phyloP scores from a whole-genome alignment of 208 protist species.

The Leishmania aethiopica region DNA sequence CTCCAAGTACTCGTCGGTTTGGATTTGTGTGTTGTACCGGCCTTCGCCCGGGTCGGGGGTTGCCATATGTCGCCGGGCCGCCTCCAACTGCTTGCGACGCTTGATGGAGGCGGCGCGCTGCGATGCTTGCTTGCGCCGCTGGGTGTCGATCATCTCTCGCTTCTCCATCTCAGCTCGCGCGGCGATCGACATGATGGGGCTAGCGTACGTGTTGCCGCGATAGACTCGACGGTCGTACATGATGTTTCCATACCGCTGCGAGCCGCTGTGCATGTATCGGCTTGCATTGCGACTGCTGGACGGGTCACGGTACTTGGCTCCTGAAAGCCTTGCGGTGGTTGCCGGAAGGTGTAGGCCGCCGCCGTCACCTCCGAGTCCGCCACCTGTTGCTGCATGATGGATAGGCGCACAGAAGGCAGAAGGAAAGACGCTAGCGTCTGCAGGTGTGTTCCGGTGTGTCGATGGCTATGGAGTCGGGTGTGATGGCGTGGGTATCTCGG shows the following conservation, averaged over 20 bases:
- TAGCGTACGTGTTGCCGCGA: slow-evolving; percentile 95
- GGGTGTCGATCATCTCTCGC: slow-evolving; percentile 57
- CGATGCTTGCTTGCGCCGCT: slow-evolving; percentile 66
- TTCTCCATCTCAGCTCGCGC: slow-evolving; percentile 73
- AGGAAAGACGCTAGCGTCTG: not conserved
- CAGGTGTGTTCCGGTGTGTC: not conserved
- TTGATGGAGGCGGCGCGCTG: slow-evolving; percentile 67
- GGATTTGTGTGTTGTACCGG: slow-evolving; percentile 93
- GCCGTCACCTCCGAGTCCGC: slow-evolving; percentile 40
- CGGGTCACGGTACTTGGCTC: slow-evolving; percentile 86
- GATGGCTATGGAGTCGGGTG: not conserved
- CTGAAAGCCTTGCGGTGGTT: slow-evolving; percentile 82
- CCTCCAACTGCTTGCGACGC: slow-evolving; percentile 65
- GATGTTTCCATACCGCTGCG: slow-evolving; percentile 91
- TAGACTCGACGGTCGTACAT: slow-evolving; percentile 96
- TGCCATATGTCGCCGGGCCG: slow-evolving; percentile 54
- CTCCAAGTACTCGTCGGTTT: slow-evolving; percentile 97
- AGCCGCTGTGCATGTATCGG: slow-evolving; percentile 3
- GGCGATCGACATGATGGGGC: slow-evolving; percentile 81
- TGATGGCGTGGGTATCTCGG: not conserved
- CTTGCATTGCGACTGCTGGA: slow-evolving; percentile 6
- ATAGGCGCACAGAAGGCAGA: slow-evolving; percentile 1
- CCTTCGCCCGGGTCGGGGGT: slow-evolving; percentile 91
- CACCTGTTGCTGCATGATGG: slow-evolving; percentile 43
- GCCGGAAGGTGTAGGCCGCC: slow-evolving; percentile 91